Percentiles rank a stretch among this genome's conserved stretches.
Evolutionary conservation across 352 stramenopile species (phyloP).

Genomic region (Phytophthora sojae): DNA sequence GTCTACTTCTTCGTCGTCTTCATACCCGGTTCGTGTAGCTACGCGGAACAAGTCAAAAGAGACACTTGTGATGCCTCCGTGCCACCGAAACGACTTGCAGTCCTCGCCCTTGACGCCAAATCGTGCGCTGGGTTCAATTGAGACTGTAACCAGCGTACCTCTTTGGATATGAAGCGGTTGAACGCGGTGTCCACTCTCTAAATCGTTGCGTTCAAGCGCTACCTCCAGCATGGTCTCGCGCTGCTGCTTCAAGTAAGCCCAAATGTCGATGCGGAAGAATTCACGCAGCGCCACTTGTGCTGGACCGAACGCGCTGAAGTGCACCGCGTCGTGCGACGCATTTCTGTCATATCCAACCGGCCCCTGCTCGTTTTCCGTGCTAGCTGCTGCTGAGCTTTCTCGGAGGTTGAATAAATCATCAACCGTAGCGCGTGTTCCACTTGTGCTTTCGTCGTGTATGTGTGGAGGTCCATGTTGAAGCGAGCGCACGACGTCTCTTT

Average conservation of each 20-base stretch:
- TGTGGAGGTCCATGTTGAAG: constrained; percentile 31
- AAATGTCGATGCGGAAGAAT: constrained; percentile 72
- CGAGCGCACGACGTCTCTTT: constrained; percentile 56
- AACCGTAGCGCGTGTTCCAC: not conserved
- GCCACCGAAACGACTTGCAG: constrained; percentile 75
- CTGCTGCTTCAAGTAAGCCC: constrained; percentile 74
- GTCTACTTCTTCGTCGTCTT: constrained; percentile 35
- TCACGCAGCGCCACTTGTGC: constrained; percentile 50
- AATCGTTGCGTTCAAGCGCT: constrained; percentile 59
- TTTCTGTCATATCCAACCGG: constrained; percentile 8
- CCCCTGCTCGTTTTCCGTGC: not conserved
- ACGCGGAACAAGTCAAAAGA: constrained; percentile 68
- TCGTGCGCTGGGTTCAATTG: constrained; percentile 49
- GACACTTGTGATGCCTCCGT: constrained; percentile 60
- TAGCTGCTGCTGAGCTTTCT: constrained; percentile 1
- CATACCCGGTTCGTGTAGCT: constrained; percentile 5
- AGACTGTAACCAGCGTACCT: constrained; percentile 71
- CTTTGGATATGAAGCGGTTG: constrained; percentile 60
- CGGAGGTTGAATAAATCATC: constrained; percentile 8
- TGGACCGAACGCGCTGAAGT: constrained; percentile 68
- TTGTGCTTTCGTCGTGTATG: not conserved
- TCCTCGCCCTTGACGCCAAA: constrained; percentile 55
- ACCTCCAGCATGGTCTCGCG: constrained; percentile 68
- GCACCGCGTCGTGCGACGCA: constrained; percentile 44
- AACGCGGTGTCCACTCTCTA: constrained; percentile 54